A percentile compares a stretch with the other conserved stretches of the same genome.
Evolutionary conservation across 2,329 filamentous ascomycete genomes (phyloP).

Genomic region (Dactylellina drechsleri): DNA sequence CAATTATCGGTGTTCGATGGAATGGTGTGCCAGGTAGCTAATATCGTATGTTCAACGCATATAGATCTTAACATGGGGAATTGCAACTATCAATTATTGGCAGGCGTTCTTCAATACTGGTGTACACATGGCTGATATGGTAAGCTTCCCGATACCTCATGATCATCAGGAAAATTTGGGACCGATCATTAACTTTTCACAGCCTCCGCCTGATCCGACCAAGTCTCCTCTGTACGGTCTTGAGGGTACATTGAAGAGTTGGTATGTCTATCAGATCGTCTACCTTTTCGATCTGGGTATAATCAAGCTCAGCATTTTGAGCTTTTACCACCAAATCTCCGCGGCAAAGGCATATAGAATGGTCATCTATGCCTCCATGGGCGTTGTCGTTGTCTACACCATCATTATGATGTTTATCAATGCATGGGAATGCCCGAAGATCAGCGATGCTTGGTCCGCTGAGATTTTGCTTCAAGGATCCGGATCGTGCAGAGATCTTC

Average conservation of each 20-base stretch:
- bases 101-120: constrained; percentile 55
- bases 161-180: not conserved
- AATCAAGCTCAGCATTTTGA: constrained; percentile 63
- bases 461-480: constrained; percentile 56
- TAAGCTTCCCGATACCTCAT: constrained; percentile 6
- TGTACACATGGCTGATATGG: constrained; percentile 56
- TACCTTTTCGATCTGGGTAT: constrained; percentile 61
- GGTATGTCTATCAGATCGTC: constrained; percentile 62
- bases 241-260: constrained; percentile 59
- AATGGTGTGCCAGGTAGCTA: constrained; percentile 5
- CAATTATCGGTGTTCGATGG: not conserved
- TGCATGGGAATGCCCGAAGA: constrained; percentile 58
- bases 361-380: constrained; percentile 60
- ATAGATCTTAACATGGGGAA: constrained; percentile 56
- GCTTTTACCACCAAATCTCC: constrained; percentile 64
- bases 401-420: constrained; percentile 60
- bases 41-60: constrained; percentile 19
- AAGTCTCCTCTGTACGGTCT: constrained; percentile 47
- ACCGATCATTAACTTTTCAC: not conserved
- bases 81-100: constrained; percentile 56
- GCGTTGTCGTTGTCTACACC: constrained; percentile 59
- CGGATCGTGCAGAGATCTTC: constrained; percentile 61
- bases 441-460: constrained; percentile 58
- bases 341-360: constrained; percentile 57
- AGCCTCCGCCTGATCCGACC: constrained; percentile 45